phyloP scores from a whole-genome alignment of 2,329 filamentous ascomycete genomes.

The Myriosclerotinia scirpicola region DNA sequence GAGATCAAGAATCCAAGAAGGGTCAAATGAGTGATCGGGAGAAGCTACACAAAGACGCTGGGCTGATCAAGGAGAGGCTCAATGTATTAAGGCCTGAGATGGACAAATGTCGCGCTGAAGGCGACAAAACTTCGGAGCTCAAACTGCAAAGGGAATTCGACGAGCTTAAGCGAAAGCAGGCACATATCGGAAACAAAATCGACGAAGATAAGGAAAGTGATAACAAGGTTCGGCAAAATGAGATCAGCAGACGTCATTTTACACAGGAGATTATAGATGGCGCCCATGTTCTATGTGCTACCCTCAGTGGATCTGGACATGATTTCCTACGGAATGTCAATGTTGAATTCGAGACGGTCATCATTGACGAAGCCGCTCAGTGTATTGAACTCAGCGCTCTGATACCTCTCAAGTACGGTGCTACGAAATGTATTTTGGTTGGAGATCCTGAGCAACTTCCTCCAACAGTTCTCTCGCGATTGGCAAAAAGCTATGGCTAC shows the following conservation, averaged over 20 bases:
- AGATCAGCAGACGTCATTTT: constrained; percentile 77
- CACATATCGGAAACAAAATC: constrained; percentile 75
- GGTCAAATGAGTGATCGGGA: constrained; percentile 51
- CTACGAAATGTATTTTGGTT: constrained; percentile 93
- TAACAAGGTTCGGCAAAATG: constrained; percentile 78
- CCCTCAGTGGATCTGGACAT: constrained; percentile 91
- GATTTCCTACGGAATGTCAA: constrained; percentile 84
- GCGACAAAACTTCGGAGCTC: constrained; percentile 50
- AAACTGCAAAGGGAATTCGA: constrained; percentile 76
- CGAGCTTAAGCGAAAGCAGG: constrained; percentile 72
- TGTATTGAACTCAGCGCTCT: constrained; percentile 96
- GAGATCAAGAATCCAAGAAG: constrained; percentile 58
- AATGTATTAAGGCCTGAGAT: constrained; percentile 69
- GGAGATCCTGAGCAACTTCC: constrained; percentile 97
- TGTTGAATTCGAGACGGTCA: constrained; percentile 97
- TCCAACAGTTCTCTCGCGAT: constrained; percentile 91
- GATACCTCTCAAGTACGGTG: constrained; percentile 96
- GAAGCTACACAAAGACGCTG: constrained; percentile 62
- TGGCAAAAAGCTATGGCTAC: constrained; percentile 88
- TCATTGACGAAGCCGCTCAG: constrained; percentile 97
- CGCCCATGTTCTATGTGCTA: constrained; percentile 91
- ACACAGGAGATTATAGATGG: constrained; percentile 90
- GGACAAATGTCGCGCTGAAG: constrained; percentile 61
- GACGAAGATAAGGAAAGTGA: constrained; percentile 85
- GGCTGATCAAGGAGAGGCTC: constrained; percentile 73